These are phyloP conservation scores for Backusella australiensis DNA, from an alignment of 192 early-diverging fungal species.

Conservation along the genomic window DNA sequence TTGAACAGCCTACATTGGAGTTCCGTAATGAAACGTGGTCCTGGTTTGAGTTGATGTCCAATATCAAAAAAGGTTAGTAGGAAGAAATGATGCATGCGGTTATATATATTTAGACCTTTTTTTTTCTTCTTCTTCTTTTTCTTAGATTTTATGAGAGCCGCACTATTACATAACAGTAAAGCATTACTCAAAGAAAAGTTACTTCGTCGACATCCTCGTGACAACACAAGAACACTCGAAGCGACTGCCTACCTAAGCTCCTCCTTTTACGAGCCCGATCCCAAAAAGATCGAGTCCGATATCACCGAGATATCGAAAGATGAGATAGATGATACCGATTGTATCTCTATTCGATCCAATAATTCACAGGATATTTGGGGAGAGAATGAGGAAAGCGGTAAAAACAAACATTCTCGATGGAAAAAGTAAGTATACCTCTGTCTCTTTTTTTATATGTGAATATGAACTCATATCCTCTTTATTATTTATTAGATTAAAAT, in stretches of 20 bases:
- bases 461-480: not conserved
- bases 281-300: not conserved
- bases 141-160: constrained; percentile 34
- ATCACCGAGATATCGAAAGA: not conserved
- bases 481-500: not conserved
- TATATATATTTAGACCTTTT: too few relatives aligned
- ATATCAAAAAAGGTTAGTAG: constrained; percentile 64
- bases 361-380: constrained; percentile 5
- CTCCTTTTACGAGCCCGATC: not conserved
- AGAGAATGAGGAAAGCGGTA: not conserved
- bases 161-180: constrained; percentile 33
- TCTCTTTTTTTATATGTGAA: not conserved
- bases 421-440: not conserved
- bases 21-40: constrained; percentile 84
- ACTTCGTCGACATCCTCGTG: constrained; percentile 30
- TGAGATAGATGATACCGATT: not conserved
- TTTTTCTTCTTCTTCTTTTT: too few relatives aligned
- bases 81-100: too few relatives aligned
- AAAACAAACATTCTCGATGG: not conserved
- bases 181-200: constrained; percentile 37
- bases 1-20: constrained; percentile 72
- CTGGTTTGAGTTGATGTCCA: constrained; percentile 67
- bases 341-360: not conserved
- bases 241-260: not conserved
- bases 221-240: constrained; percentile 4